Conservation (phyloP, 495 filamentous ascomycete genomes). For the Neurospora hispaniola region DNA sequence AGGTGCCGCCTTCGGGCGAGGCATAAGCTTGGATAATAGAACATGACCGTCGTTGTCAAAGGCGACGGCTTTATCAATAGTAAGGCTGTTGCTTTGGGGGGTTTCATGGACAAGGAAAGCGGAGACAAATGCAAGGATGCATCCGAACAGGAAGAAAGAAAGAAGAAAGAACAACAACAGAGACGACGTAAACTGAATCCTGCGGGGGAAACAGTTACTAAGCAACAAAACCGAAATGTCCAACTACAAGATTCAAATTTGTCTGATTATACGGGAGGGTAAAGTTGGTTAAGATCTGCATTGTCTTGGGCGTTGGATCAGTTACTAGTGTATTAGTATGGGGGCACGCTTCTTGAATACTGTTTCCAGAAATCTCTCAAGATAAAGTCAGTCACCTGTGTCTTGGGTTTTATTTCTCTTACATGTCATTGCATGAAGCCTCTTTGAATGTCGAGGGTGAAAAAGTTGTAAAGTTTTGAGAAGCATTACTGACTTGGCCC, state of each 20-base stretch:
- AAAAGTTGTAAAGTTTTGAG: not conserved
- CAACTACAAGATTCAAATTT: not conserved
- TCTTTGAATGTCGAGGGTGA: not conserved
- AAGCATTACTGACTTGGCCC: not conserved
- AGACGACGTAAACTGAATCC: not conserved
- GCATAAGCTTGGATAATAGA: not conserved
- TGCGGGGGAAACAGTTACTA: not conserved
- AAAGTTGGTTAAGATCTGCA: not conserved
- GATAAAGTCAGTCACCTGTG: not conserved
- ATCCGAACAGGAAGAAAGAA: not conserved
- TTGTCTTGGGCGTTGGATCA: not conserved
- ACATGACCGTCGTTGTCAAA: not conserved
- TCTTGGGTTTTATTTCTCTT: not conserved
- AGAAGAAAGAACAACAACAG: not conserved
- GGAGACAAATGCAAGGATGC: not conserved
- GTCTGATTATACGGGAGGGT: not conserved
- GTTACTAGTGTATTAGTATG: not conserved
- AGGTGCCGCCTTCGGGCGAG: slow-evolving; percentile 9
- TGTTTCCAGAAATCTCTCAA: not conserved
- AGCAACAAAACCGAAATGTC: not conserved
- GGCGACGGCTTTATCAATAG: not conserved
- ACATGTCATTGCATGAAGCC: not conserved
- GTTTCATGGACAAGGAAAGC: not conserved
- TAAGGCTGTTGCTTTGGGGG: not conserved
- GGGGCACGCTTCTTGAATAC: not conserved